Conservation (phyloP, 1,284 basidiomycete species). For the Microbotryomycetes sp. region DNA sequence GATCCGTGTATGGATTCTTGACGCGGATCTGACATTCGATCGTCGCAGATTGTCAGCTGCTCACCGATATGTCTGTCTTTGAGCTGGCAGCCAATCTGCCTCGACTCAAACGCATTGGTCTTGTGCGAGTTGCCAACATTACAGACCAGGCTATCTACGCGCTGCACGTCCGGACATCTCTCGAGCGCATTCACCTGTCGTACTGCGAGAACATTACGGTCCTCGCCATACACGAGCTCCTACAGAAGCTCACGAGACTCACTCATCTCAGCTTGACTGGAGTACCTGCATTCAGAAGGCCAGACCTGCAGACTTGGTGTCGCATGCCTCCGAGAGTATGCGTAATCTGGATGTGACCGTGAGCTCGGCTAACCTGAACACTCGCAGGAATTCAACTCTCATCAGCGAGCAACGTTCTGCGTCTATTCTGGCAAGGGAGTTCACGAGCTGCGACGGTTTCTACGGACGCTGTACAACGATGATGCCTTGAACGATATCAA, state of each 20-base stretch:
- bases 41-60: conserved; percentile 63
- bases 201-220: conserved; percentile 96
- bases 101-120: conserved; percentile 86
- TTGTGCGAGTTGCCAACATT: conserved; percentile 83
- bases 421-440: conserved; percentile 94
- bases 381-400: conserved; percentile 76
- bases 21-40: conserved; percentile 8
- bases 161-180: conserved; percentile 59
- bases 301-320: conserved; percentile 84
- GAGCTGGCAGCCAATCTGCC: conserved; percentile 76
- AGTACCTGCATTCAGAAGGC: conserved; percentile 80
- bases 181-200: conserved; percentile 93
- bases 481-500: background rate
- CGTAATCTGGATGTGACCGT: conserved; percentile 18
- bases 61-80: conserved; percentile 90
- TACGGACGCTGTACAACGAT: conserved; percentile 39
- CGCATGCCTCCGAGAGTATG: conserved; percentile 74
- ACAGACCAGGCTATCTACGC: conserved; percentile 90
- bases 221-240: conserved; percentile 79
- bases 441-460: conserved; percentile 66
- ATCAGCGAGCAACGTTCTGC: conserved; percentile 88
- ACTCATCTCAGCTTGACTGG: conserved; percentile 95
- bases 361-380: background rate
- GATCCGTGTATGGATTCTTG: background rate
- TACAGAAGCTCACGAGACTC: conserved; percentile 76